Conservation (phyloP, 148 eudicot species). For the Euryodendron excelsum region DNA sequence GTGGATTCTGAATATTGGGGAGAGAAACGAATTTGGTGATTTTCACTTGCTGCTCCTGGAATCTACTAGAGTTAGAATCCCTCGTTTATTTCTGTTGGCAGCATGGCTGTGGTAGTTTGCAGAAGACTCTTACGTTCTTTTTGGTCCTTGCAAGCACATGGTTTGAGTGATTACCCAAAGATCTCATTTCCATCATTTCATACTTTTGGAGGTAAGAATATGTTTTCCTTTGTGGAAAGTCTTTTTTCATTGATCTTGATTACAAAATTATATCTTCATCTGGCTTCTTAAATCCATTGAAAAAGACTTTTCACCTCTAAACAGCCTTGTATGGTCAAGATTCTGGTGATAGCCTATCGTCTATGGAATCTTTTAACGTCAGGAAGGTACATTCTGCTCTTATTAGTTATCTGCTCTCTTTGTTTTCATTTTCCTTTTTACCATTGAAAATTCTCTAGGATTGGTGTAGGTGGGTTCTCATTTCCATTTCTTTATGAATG, state of each 20-base stretch:
- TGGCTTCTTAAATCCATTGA: not conserved
- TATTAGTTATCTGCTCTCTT: not conserved
- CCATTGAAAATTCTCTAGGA: not conserved
- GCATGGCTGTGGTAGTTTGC: conserved; percentile 9
- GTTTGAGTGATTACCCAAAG: not conserved
- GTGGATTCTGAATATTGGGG: not conserved
- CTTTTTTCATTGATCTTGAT: not conserved
- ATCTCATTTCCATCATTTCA: not conserved
- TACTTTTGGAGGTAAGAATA: not conserved
- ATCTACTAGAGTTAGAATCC: not conserved
- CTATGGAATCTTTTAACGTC: conserved; percentile 1
- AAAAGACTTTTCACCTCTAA: not conserved
- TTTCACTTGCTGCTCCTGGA: not conserved
- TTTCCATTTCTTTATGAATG: not conserved
- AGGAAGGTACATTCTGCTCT: conserved; percentile 20
- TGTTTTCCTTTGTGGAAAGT: not conserved
- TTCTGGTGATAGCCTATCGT: not conserved
- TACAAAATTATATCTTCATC: not conserved
- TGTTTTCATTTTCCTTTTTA: not conserved
- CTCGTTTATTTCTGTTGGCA: conserved; percentile 2
- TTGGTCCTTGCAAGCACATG: not conserved
- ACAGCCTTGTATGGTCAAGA: conserved; percentile 12
- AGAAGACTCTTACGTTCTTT: conserved; percentile 13
- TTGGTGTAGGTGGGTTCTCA: not conserved
- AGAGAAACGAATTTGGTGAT: not conserved